Base-by-base conservation (phyloP, 169 alveolate species). In the Eimeria sp. region DNA sequence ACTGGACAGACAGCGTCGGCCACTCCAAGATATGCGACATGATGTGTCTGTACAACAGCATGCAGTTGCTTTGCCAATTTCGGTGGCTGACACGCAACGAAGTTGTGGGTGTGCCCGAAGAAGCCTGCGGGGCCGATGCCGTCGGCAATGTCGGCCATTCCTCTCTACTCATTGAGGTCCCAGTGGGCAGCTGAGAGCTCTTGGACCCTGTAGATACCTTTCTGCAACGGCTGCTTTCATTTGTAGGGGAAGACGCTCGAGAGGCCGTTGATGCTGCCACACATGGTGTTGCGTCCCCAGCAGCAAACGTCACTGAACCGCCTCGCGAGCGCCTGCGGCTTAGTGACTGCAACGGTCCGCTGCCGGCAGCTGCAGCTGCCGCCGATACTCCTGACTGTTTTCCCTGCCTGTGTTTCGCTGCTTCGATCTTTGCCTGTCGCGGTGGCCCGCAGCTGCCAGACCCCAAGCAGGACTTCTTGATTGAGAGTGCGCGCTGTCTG, bases 61-160 rank as follows among this genome's bases (percentile, higher is more conserved):
- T 99, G 10, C 99, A 98, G 96, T 99, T 99, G 94, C 99, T 98
- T 96, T 99, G 99, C 99, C 99, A 99, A 66, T 99, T 98, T 30
- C 96, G 89, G 83, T 96, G 72, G 94, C 95, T 90, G 82, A 71
- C 96, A 9, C 91, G 94, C 62, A 85, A 43, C 52, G 93, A 85
- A 33, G 93, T 64, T 43, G 93, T 85, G 78, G 93, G 76, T 56
- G 80, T 62, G 49, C 52, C 71, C 78, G 93, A 33, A n/a, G 64
- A 33, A 27, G 78, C 62, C 82, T 62, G 77, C 20, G 80, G 80
- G 20, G 52, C 80, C 52, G 77, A 52, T 16, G 33, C 52, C 37
- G 93, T 11, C 60, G 62, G 64, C 77, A 43, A 30, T 9, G 77
- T 43, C 33, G 37, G 77, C 40, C 54, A 27, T 30, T 85, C 93